Evolutionary conservation across 352 stramenopile species (phyloP), one percentile per base, ranked within the genome.

Genomic region (Phytophthora macrochlamydospora): DNA sequence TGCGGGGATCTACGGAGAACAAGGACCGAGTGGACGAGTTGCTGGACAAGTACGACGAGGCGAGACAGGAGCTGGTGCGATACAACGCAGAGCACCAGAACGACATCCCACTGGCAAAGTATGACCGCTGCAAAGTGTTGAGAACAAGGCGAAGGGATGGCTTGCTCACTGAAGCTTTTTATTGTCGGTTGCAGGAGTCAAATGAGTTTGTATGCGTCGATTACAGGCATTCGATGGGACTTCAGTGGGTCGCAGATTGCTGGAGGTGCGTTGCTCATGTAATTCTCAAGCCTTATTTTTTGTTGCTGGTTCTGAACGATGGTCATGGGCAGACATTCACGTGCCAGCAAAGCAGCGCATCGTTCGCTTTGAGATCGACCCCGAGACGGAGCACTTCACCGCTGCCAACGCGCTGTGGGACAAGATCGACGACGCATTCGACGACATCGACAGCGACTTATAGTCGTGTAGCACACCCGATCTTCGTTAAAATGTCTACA

Each of bases 161-260:
- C 62, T 33, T 42, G n/a, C 12, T 49, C 2, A 33, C n/a, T 30
- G 5, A 4, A 11, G 45, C 29, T 49, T 42, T 62, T 54, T 50
- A 29, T 56, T 44, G 28, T n/a, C 4, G 33, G 9, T 14, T 51
- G 4, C 48, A 94, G 85, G 50, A 86, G 91, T 51, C 80, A 89
- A 55, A 92, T 94, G 81, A 87, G 81, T 29, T 63, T 94, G 24
- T 92, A 90, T 40, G 85, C 85, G 2, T 81, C 81, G 5, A 70
- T 92, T 11, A 92, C 83, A 4, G 83, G 85, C 38, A 94, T 94
- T 76, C 89, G 88, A 62, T 94, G 83, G 83, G 79, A 91, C 45
- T 90, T 92, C 44, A 82, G 66, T n/a, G 72, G 65, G 13, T 32
- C 63, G 8, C 69, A 78, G 8, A 77, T 92, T 61, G 78, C 65